These are phyloP conservation scores for Apiotrichum gracile DNA, from an alignment of 1,284 basidiomycete genomes.

Conservation along the genomic window DNA sequence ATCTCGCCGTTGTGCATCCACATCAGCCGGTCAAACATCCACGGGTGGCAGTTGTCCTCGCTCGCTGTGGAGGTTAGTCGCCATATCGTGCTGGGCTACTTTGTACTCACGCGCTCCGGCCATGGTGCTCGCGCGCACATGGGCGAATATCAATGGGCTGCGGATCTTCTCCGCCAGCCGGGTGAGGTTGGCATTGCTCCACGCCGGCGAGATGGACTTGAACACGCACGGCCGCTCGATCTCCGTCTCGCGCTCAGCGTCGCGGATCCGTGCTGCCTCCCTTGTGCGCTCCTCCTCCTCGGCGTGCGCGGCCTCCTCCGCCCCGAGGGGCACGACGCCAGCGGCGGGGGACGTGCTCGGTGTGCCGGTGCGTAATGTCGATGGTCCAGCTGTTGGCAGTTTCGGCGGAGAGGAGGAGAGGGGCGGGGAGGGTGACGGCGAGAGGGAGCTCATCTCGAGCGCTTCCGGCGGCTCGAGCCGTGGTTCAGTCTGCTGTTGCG, in stretches of 20 bases:
- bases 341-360: not conserved
- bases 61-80: conserved; percentile 64
- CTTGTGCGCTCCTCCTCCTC: conserved; percentile 17
- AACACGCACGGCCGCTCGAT: conserved; percentile 89
- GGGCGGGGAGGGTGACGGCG: not conserved
- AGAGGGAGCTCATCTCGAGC: not conserved
- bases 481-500: not conserved
- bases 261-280: conserved; percentile 25
- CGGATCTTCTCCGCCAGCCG: conserved; percentile 91
- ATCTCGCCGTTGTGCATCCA: conserved; percentile 95
- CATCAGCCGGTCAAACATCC: conserved; percentile 81
- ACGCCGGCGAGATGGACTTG: conserved; percentile 93
- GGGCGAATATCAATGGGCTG: conserved; percentile 87
- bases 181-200: conserved; percentile 87
- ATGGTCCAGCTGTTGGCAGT: not conserved
- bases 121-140: conserved; percentile 78
- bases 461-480: not conserved
- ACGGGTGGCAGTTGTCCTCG: conserved; percentile 91
- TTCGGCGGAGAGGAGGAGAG: too few species aligned
- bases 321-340: not conserved
- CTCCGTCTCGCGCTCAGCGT: conserved; percentile 57
- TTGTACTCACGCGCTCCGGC: conserved; percentile 42
- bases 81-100: not conserved
- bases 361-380: conserved; percentile 12
- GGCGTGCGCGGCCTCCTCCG: conserved; percentile 6